These are phyloP conservation scores for Entoloma clypeatum DNA, from an alignment of 1,284 basidiomycete genomes.

Conservation along the genomic window DNA sequence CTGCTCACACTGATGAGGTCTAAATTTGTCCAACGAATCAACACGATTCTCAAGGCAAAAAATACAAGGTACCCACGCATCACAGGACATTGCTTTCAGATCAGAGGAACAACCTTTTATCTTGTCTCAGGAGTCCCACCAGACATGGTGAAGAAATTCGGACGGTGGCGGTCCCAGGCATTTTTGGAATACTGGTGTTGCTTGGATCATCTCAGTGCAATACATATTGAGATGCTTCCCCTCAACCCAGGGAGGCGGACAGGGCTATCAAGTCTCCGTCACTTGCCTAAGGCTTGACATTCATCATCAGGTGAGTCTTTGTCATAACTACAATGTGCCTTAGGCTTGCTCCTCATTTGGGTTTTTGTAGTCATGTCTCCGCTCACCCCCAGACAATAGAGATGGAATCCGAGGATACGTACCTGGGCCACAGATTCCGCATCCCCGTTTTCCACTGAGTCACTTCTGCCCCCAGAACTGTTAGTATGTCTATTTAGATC, in stretches of 20 bases:
- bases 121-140: constrained; percentile 26
- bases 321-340: neutral
- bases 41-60: constrained; percentile 20
- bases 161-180: constrained; percentile 27
- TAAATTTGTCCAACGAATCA: constrained; percentile 23
- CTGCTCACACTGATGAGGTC: constrained; percentile 18
- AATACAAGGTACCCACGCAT: constrained; percentile 17
- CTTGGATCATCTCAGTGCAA: neutral
- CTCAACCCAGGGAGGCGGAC: neutral
- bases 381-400: neutral
- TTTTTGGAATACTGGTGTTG: constrained; percentile 28
- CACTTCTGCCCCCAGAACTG: too few relatives aligned
- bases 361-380: too few relatives aligned
- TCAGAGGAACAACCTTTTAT: constrained; percentile 30
- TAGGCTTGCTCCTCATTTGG: constrained; percentile 1
- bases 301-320: too few relatives aligned
- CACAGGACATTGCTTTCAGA: constrained; percentile 28
- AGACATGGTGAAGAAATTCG: constrained; percentile 25
- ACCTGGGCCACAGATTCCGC: too few relatives aligned
- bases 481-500: too few relatives aligned
- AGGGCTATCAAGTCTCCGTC: neutral
- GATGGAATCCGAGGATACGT: neutral
- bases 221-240: neutral
- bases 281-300: neutral
- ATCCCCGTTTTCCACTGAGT: too few relatives aligned